Percentiles rank a stretch among this genome's conserved stretches.
Conservation (phyloP, 2,329 filamentous ascomycete species). For the Fusarium sp. region DNA sequence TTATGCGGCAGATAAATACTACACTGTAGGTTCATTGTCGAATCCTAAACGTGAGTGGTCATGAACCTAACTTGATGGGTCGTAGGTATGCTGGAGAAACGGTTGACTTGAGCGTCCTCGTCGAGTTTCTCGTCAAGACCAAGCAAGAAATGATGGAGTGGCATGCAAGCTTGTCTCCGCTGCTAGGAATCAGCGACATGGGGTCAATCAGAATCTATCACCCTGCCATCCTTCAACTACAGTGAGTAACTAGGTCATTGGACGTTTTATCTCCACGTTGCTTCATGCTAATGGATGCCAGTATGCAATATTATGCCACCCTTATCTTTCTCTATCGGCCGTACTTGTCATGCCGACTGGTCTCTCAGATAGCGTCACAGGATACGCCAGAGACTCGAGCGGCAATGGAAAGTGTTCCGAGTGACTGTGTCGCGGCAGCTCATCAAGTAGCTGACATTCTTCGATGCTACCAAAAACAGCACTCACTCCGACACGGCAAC, state of each 20-base stretch:
- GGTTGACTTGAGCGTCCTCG: not conserved
- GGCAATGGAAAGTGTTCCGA: not conserved
- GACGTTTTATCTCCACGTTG: no score
- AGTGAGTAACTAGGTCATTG: conserved; percentile 11
- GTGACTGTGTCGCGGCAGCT: conserved; percentile 33
- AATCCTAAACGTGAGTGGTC: not conserved
- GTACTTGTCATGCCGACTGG: conserved; percentile 15
- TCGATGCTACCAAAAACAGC: conserved; percentile 27
- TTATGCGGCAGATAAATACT: conserved; percentile 30
- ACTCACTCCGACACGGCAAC: conserved; percentile 30
- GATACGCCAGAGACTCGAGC: not conserved
- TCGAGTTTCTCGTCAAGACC: conserved; percentile 3
- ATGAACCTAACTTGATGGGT: not conserved
- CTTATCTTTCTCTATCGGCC: conserved; percentile 33
- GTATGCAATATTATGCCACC: conserved; percentile 39
- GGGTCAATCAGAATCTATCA: not conserved
- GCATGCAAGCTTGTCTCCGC: not conserved
- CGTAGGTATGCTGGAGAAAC: conserved; percentile 4
- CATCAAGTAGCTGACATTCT: conserved; percentile 28
- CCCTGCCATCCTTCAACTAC: conserved; percentile 34
- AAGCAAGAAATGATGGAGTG: conserved; percentile 1
- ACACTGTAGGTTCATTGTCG: conserved; percentile 20
- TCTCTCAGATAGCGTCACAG: conserved; percentile 15
- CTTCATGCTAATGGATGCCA: not conserved
- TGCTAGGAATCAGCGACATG: not conserved